Evolutionary conservation across 2,329 filamentous ascomycete species (phyloP).

Genomic region (Cytospora leucostoma): DNA sequence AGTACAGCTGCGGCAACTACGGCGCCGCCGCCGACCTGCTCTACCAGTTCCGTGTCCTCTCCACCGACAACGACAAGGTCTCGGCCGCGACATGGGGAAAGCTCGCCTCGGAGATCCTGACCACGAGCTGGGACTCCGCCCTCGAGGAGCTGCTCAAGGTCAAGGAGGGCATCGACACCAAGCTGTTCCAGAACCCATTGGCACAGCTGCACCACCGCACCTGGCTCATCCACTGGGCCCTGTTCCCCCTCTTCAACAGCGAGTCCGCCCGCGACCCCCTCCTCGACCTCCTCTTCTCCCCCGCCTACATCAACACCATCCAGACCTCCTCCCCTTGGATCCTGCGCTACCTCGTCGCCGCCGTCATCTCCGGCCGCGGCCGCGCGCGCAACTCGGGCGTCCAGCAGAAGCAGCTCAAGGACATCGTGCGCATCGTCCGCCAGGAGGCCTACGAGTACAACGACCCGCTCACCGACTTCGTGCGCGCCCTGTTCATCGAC

Average conservation of each 20-base stretch:
- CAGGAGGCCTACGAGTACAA: constrained; percentile 98
- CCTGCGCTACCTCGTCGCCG: constrained; percentile 87
- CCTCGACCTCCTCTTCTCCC: constrained; percentile 95
- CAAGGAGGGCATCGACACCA: constrained; percentile 88
- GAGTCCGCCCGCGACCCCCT: constrained; percentile 87
- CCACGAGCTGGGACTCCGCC: constrained; percentile 90
- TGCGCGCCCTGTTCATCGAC: constrained; percentile 91
- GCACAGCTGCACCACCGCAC: constrained; percentile 95
- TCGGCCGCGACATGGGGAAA: constrained; percentile 96
- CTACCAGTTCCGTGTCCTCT: constrained; percentile 97
- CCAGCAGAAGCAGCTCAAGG: constrained; percentile 99
- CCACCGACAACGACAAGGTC: constrained; percentile 98
- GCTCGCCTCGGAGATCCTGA: constrained; percentile 92
- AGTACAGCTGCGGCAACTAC: constrained; percentile 97
- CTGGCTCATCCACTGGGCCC: constrained; percentile 96
- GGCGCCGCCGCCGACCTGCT: constrained; percentile 85
- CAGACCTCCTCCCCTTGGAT: constrained; percentile 98
- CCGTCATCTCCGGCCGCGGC: constrained; percentile 90
- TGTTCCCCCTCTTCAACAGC: constrained; percentile 99
- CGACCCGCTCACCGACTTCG: constrained; percentile 93
- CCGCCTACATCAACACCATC: constrained; percentile 98
- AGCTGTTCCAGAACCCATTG: constrained; percentile 93
- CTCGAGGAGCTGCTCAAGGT: constrained; percentile 90
- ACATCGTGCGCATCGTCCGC: constrained; percentile 90
- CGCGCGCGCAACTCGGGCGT: constrained; percentile 77